Evolutionary conservation across 192 early-diverging fungal genomes (phyloP).

Genomic region (Podila epicladia): DNA sequence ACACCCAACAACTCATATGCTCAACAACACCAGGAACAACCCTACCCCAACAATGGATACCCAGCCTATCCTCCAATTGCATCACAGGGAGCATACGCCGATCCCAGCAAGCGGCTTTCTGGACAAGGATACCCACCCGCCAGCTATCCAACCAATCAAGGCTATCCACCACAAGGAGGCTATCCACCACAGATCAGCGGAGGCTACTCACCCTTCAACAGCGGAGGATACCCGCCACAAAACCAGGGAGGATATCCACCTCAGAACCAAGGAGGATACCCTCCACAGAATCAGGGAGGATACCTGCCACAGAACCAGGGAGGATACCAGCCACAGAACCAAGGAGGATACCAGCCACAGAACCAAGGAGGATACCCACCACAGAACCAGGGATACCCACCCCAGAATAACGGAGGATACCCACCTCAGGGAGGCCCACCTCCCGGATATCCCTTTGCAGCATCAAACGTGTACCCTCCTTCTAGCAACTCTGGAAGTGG

Average conservation of each 20-base stretch:
- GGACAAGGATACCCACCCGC: conserved; percentile 9
- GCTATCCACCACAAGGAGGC: conserved; percentile 12
- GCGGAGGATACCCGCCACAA: not conserved
- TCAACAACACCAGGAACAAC: conserved; percentile 2
- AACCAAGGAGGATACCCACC: not conserved
- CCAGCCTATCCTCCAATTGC: conserved; percentile 3
- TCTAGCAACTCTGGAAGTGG: conserved; percentile 1
- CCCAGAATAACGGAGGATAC: not conserved
- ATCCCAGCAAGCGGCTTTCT: conserved; percentile 6
- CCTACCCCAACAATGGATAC: conserved; percentile 13
- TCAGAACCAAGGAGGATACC: not conserved
- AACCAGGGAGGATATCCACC: not conserved
- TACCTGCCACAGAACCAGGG: not conserved
- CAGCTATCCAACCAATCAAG: conserved; percentile 18
- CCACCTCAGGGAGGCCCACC: conserved; percentile 7
- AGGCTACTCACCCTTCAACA: conserved; percentile 18
- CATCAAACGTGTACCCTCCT: conserved; percentile 32
- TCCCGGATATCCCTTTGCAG: conserved; percentile 14
- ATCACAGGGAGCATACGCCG: not conserved
- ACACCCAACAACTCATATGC: not conserved
- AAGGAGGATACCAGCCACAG: conserved; percentile 20
- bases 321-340: not conserved
- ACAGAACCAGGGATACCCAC: not conserved
- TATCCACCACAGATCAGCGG: conserved; percentile 8
- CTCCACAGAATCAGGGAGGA: not conserved